phyloP scores from a whole-genome alignment of 768 basidiomycete species.

The Amanita pallidorosea region DNA sequence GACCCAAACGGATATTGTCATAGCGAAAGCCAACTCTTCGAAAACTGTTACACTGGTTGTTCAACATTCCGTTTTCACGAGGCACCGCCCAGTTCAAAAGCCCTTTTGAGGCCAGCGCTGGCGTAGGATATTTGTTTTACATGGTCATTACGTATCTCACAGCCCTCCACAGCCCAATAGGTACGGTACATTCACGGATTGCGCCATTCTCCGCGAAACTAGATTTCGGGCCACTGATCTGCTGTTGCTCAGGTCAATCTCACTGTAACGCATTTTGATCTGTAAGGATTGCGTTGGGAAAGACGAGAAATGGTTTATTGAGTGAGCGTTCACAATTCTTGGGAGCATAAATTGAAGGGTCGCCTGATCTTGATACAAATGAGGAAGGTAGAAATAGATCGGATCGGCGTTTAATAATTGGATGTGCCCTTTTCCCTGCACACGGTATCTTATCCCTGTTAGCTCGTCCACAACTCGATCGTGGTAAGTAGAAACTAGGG shows the following conservation, averaged over 20 bases:
- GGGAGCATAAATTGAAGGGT: constrained; percentile 8
- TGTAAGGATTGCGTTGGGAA: constrained; percentile 31
- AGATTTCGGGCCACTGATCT: constrained; percentile 24
- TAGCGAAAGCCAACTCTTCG: constrained; percentile 38
- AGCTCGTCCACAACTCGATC: background rate
- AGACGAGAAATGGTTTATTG: constrained; percentile 38
- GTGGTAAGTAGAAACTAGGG: background rate
- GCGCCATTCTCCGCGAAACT: constrained; percentile 40
- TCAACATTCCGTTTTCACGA: background rate
- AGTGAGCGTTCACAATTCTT: constrained; percentile 19
- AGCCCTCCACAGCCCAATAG: constrained; percentile 18
- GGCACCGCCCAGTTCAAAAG: constrained; percentile 10
- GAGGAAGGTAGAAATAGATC: background rate
- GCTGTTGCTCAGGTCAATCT: constrained; percentile 34
- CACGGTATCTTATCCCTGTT: background rate
- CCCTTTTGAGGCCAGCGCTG: constrained; percentile 20
- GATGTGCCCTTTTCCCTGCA: background rate
- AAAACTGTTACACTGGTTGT: constrained; percentile 33
- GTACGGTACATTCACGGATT: constrained; percentile 28
- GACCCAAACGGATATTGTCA: constrained; percentile 36
- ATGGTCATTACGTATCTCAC: background rate
- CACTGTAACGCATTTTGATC: background rate
- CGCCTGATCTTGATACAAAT: background rate
- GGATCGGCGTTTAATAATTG: background rate
- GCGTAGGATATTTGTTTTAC: constrained; percentile 11